These are phyloP conservation scores for Paralagenidium karlingii DNA, from an alignment of 352 stramenopile species.

Conservation along the genomic window DNA sequence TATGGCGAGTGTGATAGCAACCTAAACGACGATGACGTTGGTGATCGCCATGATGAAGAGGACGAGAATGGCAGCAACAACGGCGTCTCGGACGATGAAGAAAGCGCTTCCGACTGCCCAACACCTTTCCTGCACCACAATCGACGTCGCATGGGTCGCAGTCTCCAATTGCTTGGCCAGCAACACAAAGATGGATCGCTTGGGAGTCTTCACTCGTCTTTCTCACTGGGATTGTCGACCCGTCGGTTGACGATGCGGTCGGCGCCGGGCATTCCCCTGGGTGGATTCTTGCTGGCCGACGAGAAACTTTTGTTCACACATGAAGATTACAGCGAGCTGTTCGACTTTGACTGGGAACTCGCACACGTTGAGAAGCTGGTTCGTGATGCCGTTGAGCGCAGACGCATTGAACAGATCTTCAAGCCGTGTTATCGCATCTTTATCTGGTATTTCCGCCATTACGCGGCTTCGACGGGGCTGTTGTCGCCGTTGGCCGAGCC, in stretches of 20 bases:
- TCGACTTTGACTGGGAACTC: slow-evolving; percentile 33
- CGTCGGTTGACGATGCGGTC: background rate
- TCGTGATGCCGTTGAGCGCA: slow-evolving; percentile 48
- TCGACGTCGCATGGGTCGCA: background rate
- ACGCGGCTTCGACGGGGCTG: slow-evolving; percentile 27
- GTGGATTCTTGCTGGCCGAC: too few species aligned
- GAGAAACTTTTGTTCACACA: slow-evolving; percentile 12
- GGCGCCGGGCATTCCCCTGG: background rate
- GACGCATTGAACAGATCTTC: slow-evolving; percentile 29
- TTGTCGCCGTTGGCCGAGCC: slow-evolving; percentile 14
- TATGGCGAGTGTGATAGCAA: background rate
- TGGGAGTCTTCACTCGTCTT: too few species aligned
- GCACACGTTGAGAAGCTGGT: slow-evolving; percentile 40
- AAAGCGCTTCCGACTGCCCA: too few species aligned
- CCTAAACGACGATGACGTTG: slow-evolving; percentile 9
- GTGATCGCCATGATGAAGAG: too few species aligned
- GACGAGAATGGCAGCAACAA: too few species aligned
- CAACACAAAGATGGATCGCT: slow-evolving; percentile 1
- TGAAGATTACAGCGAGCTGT: slow-evolving; percentile 25
- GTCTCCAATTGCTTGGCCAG: background rate
- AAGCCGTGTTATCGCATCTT: slow-evolving; percentile 36
- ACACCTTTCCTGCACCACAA: background rate
- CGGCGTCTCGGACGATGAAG: too few species aligned
- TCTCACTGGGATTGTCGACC: background rate
- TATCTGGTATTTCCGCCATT: slow-evolving; percentile 50